Evolutionary conservation across 805 yeast species (phyloP).

Genomic region (Grigorovia transvaalensis): DNA sequence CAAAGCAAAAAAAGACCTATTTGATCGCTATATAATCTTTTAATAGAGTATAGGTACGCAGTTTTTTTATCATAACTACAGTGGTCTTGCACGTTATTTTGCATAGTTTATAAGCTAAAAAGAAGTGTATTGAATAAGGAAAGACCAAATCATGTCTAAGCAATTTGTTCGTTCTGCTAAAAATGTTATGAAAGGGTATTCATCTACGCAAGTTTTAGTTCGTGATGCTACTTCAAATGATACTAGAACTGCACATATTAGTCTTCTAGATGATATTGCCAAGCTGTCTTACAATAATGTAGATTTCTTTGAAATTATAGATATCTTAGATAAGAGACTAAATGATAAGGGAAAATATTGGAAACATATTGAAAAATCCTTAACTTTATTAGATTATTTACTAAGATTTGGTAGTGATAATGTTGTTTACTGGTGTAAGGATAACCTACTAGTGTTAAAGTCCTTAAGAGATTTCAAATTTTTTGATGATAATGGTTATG

Average conservation of each 20-base stretch:
- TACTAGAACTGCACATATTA: constrained; percentile 69
- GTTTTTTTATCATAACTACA: too few species aligned
- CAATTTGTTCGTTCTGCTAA: constrained; percentile 72
- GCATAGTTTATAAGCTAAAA: neutral
- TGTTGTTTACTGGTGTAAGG: constrained; percentile 86
- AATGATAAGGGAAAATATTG: constrained; percentile 96
- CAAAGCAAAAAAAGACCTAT: neutral
- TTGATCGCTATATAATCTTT: too few species aligned
- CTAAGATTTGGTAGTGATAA: constrained; percentile 80
- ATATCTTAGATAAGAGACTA: constrained; percentile 81
- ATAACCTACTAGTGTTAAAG: constrained; percentile 77
- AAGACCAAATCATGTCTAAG: constrained; percentile 50
- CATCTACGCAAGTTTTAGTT: constrained; percentile 74
- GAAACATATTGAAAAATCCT: constrained; percentile 90
- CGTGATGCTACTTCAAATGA: constrained; percentile 90
- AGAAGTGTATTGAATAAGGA: neutral
- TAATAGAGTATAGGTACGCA: too few species aligned
- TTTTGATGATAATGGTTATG: constrained; percentile 64
- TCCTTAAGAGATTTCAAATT: constrained; percentile 85
- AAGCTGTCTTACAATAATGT: constrained; percentile 58
- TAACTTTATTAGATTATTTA: constrained; percentile 79
- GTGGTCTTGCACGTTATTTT: too few species aligned
- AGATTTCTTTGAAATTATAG: constrained; percentile 84
- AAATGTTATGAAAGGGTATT: constrained; percentile 70
- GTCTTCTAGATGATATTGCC: constrained; percentile 77